Conservation (phyloP, 2,329 filamentous ascomycete species). For the Aspergillus ustus region DNA sequence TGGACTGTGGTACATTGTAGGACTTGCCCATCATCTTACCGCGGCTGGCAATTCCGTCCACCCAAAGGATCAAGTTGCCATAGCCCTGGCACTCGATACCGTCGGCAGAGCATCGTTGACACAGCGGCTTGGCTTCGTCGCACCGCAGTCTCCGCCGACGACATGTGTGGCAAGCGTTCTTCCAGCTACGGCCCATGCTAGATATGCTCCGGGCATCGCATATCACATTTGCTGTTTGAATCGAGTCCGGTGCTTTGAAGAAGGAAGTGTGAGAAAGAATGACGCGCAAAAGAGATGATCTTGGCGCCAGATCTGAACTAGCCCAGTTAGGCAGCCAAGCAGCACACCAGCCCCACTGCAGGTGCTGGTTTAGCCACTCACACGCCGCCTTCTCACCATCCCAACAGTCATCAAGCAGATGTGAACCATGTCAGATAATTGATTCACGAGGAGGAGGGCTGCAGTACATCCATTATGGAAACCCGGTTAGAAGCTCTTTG, state of each 20-base stretch:
- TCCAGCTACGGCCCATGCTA: neutral
- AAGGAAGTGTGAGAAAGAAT: neutral
- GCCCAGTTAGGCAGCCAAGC: too few species aligned
- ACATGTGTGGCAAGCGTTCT: neutral
- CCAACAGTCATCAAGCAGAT: too few species aligned
- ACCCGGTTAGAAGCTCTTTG: too few species aligned
- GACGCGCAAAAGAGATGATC: neutral
- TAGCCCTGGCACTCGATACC: neutral
- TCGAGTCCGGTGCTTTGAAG: too few species aligned
- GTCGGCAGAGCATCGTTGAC: neutral
- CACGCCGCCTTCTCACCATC: too few species aligned
- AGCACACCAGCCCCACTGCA: too few species aligned
- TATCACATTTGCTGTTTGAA: neutral
- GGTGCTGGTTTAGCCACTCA: too few species aligned
- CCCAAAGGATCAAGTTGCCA: neutral
- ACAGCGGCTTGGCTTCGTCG: neutral
- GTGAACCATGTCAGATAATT: too few species aligned
- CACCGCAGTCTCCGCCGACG: constrained; percentile 1
- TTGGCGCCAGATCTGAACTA: too few species aligned
- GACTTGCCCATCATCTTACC: constrained; percentile 1
- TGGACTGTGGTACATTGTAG: neutral
- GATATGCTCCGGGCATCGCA: neutral
- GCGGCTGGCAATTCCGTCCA: neutral
- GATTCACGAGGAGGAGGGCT: too few species aligned
- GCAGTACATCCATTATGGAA: too few species aligned